These are phyloP conservation scores for Aspergillus novofumigatus DNA, from an alignment of 2,329 filamentous ascomycete genomes.

Conservation along the genomic window DNA sequence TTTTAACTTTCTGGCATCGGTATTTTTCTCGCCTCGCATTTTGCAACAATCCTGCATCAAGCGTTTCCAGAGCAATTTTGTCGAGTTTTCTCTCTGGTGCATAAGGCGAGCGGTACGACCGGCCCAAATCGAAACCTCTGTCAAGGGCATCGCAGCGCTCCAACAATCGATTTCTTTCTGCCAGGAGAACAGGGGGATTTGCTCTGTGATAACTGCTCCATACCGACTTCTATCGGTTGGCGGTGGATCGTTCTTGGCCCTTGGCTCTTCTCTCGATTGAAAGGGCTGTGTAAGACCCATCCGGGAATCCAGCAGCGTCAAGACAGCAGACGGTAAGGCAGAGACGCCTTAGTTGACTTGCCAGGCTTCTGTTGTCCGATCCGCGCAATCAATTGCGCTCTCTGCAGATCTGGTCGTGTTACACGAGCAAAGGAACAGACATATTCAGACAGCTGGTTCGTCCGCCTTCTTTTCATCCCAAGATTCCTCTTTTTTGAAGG, in stretches of 20 bases:
- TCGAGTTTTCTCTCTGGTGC: not conserved
- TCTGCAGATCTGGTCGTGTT: slow-evolving; percentile 29
- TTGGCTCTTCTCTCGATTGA: not conserved
- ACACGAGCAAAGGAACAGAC: slow-evolving; percentile 31
- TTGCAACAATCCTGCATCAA: slow-evolving; percentile 5
- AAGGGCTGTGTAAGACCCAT: slow-evolving; percentile 5
- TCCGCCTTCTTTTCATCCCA: slow-evolving; percentile 13
- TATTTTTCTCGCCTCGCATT: slow-evolving; percentile 5
- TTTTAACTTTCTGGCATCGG: too few relatives aligned
- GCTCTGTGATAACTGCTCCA: not conserved
- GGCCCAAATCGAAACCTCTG: slow-evolving; percentile 25
- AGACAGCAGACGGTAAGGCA: not conserved
- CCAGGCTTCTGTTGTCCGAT: slow-evolving; percentile 17
- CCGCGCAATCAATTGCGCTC: slow-evolving; percentile 18
- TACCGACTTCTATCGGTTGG: not conserved
- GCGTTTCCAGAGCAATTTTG: not conserved
- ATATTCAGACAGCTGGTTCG: slow-evolving; percentile 29
- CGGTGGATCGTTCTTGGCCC: not conserved
- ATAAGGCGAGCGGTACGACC: slow-evolving; percentile 15
- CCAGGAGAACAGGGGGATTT: slow-evolving; percentile 5
- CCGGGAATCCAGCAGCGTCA: slow-evolving; percentile 6
- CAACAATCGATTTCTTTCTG: slow-evolving; percentile 12
- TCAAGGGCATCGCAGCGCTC: slow-evolving; percentile 8
- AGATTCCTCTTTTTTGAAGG: slow-evolving; percentile 4
- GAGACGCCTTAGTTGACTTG: slow-evolving; percentile 14